Evolutionary conservation across 129 eudicot genomes (phyloP).

Genomic region (Silybum marianum): DNA sequence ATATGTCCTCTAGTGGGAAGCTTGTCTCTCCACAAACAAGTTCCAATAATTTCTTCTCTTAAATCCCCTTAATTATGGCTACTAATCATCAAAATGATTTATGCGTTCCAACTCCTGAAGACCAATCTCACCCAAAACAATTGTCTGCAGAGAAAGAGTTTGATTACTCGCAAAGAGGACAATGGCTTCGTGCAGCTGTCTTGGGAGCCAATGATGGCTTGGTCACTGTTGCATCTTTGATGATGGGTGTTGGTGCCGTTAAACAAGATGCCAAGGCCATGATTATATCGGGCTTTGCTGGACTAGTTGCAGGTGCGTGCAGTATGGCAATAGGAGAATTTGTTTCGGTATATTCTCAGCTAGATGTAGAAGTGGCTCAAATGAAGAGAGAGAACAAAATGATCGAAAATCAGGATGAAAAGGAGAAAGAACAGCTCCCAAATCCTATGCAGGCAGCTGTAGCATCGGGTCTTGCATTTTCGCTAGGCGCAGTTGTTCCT

Average conservation of each 20-base stretch:
- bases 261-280: constrained; percentile 27
- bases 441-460: constrained; percentile 55
- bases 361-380: constrained; percentile 38
- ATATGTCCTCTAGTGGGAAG: constrained; percentile 20
- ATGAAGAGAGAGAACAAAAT: constrained; percentile 29
- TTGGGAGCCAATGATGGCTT: constrained; percentile 43
- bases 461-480: constrained; percentile 53
- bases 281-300: constrained; percentile 37
- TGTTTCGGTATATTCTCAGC: constrained; percentile 37
- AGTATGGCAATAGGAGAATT: constrained; percentile 47
- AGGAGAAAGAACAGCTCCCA: constrained; percentile 34
- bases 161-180: constrained; percentile 36
- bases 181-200: constrained; percentile 42
- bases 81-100: constrained; percentile 14
- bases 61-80: constrained; percentile 21
- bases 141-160: constrained; percentile 13
- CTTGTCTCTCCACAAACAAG: constrained; percentile 30
- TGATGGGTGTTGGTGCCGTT: constrained; percentile 37
- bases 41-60: background rate
- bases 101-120: constrained; percentile 18
- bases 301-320: constrained; percentile 47
- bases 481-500: constrained; percentile 48
- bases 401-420: background rate
- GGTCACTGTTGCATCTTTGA: constrained; percentile 30
- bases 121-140: too few species aligned